Evolutionary conservation across 192 early-diverging fungal species (phyloP).

Genomic region (Phlyctochytrium planicorne): DNA sequence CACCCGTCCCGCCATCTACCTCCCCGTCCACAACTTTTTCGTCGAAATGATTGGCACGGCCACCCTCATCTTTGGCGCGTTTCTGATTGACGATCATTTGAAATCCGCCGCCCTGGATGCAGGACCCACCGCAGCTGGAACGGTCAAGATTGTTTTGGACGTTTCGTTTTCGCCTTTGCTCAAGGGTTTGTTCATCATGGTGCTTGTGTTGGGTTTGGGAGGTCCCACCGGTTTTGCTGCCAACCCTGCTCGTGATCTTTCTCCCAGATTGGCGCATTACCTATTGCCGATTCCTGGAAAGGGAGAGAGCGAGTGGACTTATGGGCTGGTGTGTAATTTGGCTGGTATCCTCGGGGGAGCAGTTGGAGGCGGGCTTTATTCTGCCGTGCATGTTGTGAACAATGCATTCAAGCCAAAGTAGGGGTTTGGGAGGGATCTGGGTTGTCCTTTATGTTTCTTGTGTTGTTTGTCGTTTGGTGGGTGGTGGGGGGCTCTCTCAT

Average conservation of each 20-base stretch:
- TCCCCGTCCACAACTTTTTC: slow-evolving; percentile 28
- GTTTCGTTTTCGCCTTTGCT: slow-evolving; percentile 12
- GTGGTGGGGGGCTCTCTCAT: no score
- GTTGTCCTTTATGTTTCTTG: no score
- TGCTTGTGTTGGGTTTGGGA: slow-evolving; percentile 21
- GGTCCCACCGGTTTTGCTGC: slow-evolving; percentile 35
- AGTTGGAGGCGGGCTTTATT: slow-evolving; percentile 16
- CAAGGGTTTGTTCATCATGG: slow-evolving; percentile 25
- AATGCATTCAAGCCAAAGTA: background rate
- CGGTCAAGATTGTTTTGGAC: background rate
- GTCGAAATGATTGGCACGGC: slow-evolving; percentile 23
- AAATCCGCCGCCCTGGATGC: background rate
- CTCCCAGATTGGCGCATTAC: slow-evolving; percentile 26
- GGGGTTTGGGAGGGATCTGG: no score
- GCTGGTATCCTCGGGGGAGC: slow-evolving; percentile 18
- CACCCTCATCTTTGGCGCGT: slow-evolving; percentile 19
- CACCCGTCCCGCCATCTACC: slow-evolving; percentile 29
- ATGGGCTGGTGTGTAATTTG: slow-evolving; percentile 10
- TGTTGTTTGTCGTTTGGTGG: no score
- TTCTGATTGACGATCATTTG: background rate
- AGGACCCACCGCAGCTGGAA: slow-evolving; percentile 12
- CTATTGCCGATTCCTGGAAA: slow-evolving; percentile 35
- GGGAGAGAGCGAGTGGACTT: slow-evolving; percentile 25
- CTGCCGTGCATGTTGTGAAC: slow-evolving; percentile 4
- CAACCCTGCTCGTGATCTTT: slow-evolving; percentile 33